Conservation (phyloP, 371 early-diverging fungal genomes). For the Syncephalis plumigaleata region DNA sequence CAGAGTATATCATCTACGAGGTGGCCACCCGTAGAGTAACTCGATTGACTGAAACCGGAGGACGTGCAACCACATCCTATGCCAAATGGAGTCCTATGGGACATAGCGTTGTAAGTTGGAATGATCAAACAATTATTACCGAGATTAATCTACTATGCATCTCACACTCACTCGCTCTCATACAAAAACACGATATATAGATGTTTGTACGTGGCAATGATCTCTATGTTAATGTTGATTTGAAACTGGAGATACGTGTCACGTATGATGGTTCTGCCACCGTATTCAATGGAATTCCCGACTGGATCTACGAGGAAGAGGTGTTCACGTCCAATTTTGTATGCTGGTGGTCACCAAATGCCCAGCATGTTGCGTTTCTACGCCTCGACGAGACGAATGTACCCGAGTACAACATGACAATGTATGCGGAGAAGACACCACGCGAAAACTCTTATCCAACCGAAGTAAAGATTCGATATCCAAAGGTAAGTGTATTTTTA, state of each 20-base stretch:
- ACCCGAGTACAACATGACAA: slow-evolving; percentile 50
- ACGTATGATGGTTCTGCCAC: slow-evolving; percentile 71
- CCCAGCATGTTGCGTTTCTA: slow-evolving; percentile 58
- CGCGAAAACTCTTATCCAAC: slow-evolving; percentile 45
- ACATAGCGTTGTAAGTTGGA: slow-evolving; percentile 32
- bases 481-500: slow-evolving; percentile 26
- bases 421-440: slow-evolving; percentile 27
- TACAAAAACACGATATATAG: slow-evolving; percentile 8
- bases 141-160: too few species aligned
- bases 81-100: slow-evolving; percentile 70
- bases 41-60: slow-evolving; percentile 30
- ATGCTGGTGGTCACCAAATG: slow-evolving; percentile 86
- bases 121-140: slow-evolving; percentile 4
- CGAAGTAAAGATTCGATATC: slow-evolving; percentile 60
- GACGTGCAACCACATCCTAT: slow-evolving; percentile 25
- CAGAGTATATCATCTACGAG: slow-evolving; percentile 62
- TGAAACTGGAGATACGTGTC: slow-evolving; percentile 40
- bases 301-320: slow-evolving; percentile 98
- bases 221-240: slow-evolving; percentile 52
- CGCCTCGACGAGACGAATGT: slow-evolving; percentile 75
- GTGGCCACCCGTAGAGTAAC: slow-evolving; percentile 24
- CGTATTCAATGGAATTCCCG: slow-evolving; percentile 88
- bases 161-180: too few species aligned
- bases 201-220: slow-evolving; percentile 81
- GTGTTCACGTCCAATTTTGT: slow-evolving; percentile 48